Evolutionary conservation across 208 protist species (phyloP), one percentile per base, ranked within the genome.

Genomic region (Zelonia costaricensis): DNA sequence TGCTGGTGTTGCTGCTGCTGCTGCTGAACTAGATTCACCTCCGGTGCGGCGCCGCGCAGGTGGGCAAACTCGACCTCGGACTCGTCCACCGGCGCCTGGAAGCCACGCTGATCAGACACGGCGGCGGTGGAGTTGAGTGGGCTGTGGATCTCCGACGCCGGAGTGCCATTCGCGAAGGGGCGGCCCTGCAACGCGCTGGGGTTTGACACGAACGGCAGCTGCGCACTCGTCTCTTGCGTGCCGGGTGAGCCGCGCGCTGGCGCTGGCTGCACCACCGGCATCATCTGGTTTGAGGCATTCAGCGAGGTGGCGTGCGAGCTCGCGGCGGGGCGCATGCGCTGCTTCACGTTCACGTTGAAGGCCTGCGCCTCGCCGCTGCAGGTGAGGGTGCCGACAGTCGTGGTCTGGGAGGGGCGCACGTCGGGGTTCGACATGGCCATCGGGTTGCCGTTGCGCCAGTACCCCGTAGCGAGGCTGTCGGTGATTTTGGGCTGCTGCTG

Each of bases 331-430:
- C 72, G 63, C 13, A 69, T 15, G n/a, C 67, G 72, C 62, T 77
- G 76, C 48, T 75, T 75, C 61, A 81, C 54, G 28, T 62, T 77
- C 15, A 81, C 75, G 51, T 65, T 66, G 51, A 81, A 46, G 18
- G 49, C 62, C 40, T 73, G 57, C 30, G 30, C 39, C 13, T 63
- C 66, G 31, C 60, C 65, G 0, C 60, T 49, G 0, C 47, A 47
- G 27, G 70, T 63, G 33, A 72, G 63, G 23, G 69, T 71, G 51
- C 66, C 66, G 25, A 73, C 58, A 13, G 57, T 66, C n/a, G 66
- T 55, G n/a, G 60, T 49, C 0, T 57, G 5, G 16, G 62, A 25
- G 9, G 39, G 52, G 2, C 66, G 57, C 23, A 49, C 25, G 22
- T 80, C 74, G 39, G 51, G 61, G 62, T 18, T 61, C 16, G 60